Percentiles rank a stretch among this genome's conserved stretches.
These are phyloP conservation scores for Alternaria arbusti DNA, from an alignment of 2,329 filamentous ascomycete genomes.

Conservation along the genomic window DNA sequence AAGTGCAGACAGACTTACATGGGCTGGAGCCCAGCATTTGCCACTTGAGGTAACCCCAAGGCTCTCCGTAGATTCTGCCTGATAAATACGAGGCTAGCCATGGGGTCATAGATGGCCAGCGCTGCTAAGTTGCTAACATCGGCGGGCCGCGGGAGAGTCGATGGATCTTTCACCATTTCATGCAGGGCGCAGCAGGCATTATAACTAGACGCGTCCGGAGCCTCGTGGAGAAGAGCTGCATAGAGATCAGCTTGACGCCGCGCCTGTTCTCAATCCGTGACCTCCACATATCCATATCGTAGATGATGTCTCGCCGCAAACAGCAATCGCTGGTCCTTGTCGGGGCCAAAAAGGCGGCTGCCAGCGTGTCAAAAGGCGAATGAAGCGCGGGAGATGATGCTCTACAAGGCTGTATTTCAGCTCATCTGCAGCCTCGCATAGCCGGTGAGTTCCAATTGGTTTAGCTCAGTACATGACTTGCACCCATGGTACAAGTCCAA, in stretches of 20 bases:
- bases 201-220: neutral
- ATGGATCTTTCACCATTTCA: neutral
- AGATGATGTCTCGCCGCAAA: neutral
- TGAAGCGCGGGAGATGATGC: neutral
- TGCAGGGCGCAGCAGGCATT: neutral
- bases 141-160: neutral
- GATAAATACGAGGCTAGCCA: neutral
- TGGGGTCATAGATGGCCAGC: neutral
- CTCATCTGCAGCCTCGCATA: neutral
- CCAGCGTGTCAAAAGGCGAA: neutral
- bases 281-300: neutral
- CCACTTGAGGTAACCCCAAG: neutral
- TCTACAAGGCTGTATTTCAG: neutral
- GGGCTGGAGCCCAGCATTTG: neutral
- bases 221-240: neutral
- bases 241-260: neutral
- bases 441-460: slow-evolving; percentile 12
- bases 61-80: neutral
- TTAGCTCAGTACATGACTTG: neutral
- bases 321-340: neutral
- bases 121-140: neutral
- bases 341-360: neutral
- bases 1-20: neutral
- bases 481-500: neutral
- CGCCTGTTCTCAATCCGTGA: neutral